Conservation (phyloP, 2,329 filamentous ascomycete species). For the Monosporascus sp. region DNA sequence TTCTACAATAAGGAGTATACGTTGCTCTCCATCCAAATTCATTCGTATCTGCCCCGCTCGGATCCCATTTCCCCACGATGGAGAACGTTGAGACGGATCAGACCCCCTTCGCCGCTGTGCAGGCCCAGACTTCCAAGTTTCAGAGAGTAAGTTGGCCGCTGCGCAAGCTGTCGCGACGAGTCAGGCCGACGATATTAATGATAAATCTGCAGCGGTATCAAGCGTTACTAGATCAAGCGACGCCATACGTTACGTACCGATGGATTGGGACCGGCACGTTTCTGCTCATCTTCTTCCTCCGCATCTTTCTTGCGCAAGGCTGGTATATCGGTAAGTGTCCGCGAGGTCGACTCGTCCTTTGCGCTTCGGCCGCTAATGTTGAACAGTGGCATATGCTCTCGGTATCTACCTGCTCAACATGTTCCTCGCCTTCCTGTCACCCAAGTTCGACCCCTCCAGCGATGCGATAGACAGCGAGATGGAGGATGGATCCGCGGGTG, state of each 20-base stretch:
- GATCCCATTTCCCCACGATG: conserved; percentile 45
- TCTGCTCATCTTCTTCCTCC: conserved; percentile 76
- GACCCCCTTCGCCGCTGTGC: conserved; percentile 88
- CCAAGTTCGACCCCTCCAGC: conserved; percentile 97
- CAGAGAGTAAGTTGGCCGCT: conserved; percentile 53
- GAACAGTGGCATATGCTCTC: conserved; percentile 88
- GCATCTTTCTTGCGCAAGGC: conserved; percentile 88
- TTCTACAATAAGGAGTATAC: no score
- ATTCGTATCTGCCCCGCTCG: no score
- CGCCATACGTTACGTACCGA: conserved; percentile 82
- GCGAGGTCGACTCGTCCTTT: neutral
- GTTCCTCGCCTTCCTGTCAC: conserved; percentile 96
- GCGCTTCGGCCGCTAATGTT: conserved; percentile 6
- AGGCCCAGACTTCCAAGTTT: conserved; percentile 73
- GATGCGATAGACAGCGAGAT: conserved; percentile 88
- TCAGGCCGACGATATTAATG: conserved; percentile 1
- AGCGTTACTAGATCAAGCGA: conserved; percentile 87
- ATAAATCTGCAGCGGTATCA: conserved; percentile 70
- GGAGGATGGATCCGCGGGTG: conserved; percentile 80
- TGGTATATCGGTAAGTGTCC: conserved; percentile 84
- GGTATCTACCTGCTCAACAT: conserved; percentile 99
- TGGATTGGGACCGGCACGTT: conserved; percentile 79
- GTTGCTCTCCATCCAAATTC: no score
- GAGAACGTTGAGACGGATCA: conserved; percentile 81
- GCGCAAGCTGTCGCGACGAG: neutral